Conservation (phyloP, 1,139 yeast genomes). For the Candida tetrigidarum region DNA sequence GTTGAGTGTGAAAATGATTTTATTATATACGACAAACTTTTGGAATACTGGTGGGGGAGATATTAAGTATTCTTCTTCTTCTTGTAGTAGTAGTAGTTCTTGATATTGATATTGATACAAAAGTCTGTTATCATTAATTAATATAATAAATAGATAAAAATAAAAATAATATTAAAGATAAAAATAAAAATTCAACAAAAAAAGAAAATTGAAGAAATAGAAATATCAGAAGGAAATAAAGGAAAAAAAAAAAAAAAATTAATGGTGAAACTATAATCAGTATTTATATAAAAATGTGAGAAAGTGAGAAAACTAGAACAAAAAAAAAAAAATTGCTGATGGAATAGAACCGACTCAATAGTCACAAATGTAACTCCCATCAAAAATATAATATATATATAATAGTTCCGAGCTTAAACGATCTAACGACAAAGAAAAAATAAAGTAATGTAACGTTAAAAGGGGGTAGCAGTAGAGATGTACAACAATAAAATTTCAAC, state of each 20-base stretch:
- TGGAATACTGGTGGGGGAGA: not conserved
- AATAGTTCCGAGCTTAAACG: conserved; percentile 1
- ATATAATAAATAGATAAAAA: not conserved
- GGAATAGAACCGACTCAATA: too few relatives aligned
- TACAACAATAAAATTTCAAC: not conserved
- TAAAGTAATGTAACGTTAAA: not conserved
- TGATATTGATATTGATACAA: not conserved
- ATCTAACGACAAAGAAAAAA: not conserved
- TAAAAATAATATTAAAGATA: too few relatives aligned
- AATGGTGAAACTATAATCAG: not conserved
- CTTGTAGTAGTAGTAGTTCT: not conserved
- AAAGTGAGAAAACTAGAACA: not conserved
- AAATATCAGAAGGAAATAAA: too few relatives aligned
- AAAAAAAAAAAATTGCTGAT: too few relatives aligned
- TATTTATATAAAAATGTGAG: too few relatives aligned
- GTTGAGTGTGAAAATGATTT: not conserved
- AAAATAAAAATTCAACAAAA: not conserved
- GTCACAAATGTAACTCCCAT: too few relatives aligned
- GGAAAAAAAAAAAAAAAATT: not conserved
- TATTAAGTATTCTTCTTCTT: not conserved
- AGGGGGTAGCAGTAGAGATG: conserved; percentile 4
- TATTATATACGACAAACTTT: too few relatives aligned
- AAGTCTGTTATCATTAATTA: not conserved
- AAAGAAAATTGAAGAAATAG: not conserved
- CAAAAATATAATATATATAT: too few relatives aligned